Percentiles rank a stretch among this genome's conserved stretches.
phyloP scores from a whole-genome alignment of 2,329 filamentous ascomycete genomes.

The Ascochyta viciae-villosae region DNA sequence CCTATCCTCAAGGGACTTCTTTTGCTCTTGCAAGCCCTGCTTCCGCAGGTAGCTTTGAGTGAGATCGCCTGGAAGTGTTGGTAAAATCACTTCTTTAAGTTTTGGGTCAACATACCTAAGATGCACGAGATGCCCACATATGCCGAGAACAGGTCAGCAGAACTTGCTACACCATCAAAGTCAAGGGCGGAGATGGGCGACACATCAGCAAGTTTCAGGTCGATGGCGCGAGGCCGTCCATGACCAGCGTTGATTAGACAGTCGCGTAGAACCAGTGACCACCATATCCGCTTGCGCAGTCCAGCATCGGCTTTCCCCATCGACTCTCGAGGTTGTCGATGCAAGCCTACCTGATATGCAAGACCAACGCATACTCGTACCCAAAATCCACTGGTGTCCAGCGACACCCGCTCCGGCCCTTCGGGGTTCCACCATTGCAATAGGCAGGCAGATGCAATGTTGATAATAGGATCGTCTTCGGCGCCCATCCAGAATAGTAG shows the following conservation, averaged over 20 bases:
- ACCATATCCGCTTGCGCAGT: constrained; percentile 52
- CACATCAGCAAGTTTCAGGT: constrained; percentile 51
- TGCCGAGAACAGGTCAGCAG: constrained; percentile 48
- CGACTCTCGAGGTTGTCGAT: constrained; percentile 45
- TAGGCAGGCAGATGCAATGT: constrained; percentile 48
- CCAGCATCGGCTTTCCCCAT: constrained; percentile 42
- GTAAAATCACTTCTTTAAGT: neutral
- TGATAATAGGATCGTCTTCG: constrained; percentile 51
- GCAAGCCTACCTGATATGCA: constrained; percentile 55
- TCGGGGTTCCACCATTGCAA: constrained; percentile 55
- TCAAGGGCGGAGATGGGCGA: constrained; percentile 47
- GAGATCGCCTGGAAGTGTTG: constrained; percentile 40
- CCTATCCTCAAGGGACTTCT: constrained; percentile 47
- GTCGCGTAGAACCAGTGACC: constrained; percentile 53
- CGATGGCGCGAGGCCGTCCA: constrained; percentile 51
- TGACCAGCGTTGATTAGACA: constrained; percentile 52
- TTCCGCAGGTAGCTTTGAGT: constrained; percentile 50
- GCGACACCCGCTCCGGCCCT: constrained; percentile 51
- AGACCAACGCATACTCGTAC: constrained; percentile 52
- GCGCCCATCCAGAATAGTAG: constrained; percentile 45
- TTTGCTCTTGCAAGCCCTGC: constrained; percentile 40
- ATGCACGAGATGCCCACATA: constrained; percentile 52
- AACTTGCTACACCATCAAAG: constrained; percentile 39
- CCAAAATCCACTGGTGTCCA: constrained; percentile 56
- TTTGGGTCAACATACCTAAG: constrained; percentile 27